Base-by-base conservation (phyloP, 202 grass and related monocot genomes). In the Brachypodium distachyon region DNA sequence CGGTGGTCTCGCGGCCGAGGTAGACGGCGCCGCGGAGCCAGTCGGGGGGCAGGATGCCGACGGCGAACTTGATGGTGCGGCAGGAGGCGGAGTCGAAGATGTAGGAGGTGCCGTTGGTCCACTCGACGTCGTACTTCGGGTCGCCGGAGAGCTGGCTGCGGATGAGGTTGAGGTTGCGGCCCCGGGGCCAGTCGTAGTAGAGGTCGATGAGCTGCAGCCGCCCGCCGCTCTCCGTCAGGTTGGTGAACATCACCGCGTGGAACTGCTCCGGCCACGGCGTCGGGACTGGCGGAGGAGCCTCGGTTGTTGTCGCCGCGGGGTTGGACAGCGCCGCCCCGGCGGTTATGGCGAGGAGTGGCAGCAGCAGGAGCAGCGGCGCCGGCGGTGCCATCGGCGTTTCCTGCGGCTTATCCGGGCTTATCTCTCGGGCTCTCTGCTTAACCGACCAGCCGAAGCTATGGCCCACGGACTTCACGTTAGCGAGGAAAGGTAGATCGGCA, bases 61-160 rank as follows among this genome's bases (percentile, higher is more conserved):
- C 92, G 18, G 88, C 81, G 63, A 89, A 87, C 0, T 2, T 65
- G 1, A n/a, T 5, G 62, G 67, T 84, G 38, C 73, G 81, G 79
- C 89, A 85, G 63, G 76, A 44, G 13, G 46, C 37, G 22, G 83
- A 80, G 38, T 84, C 77, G 12, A 85, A 87, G 81, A 52, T 39
- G 81, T 79, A 96, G 57, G 92, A 96, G 72, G 92, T 89, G 69
- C 84, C 78, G 77, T 96, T 96, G 84, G 80, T 74, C 90, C 93
- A 93, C 87, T 97, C 93, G 0, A 97, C 87, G 79, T 97, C 87
- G 77, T 88, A 82, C 21, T 72, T 61, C 5, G 81, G 82, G 19
- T 77, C 72, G 41, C 74, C 84, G 17, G 73, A 68, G 42, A 96
- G 87, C 80, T 91, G 88, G 28, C 37, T 26, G 36, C 48, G 90